Conservation (phyloP, 352 stramenopile genomes). For the Phytophthora rubi region DNA sequence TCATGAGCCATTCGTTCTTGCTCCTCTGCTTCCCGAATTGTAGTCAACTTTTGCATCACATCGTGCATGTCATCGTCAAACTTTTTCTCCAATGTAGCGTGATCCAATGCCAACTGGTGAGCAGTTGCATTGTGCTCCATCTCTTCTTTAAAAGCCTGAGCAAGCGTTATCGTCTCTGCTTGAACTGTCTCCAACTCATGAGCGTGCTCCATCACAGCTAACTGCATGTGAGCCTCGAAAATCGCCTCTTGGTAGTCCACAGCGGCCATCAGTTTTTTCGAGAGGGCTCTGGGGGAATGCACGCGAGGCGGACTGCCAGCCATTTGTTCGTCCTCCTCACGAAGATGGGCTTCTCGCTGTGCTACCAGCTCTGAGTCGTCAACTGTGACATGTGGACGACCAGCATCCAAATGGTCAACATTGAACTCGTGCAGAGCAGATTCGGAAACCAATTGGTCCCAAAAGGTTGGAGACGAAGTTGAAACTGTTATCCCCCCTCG, state of each 20-base stretch:
- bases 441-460: constrained; percentile 37
- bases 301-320: constrained; percentile 21
- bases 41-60: constrained; percentile 48
- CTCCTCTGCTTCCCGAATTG: constrained; percentile 43
- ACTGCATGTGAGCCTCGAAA: constrained; percentile 63
- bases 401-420: neutral
- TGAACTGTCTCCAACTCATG: constrained; percentile 62
- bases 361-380: constrained; percentile 33
- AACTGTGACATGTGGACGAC: constrained; percentile 21
- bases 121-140: constrained; percentile 51
- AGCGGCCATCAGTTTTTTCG: constrained; percentile 57
- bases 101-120: constrained; percentile 61
- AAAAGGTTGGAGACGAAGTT: constrained; percentile 34
- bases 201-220: constrained; percentile 64
- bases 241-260: constrained; percentile 77
- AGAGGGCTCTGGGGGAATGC: constrained; percentile 58
- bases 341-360: constrained; percentile 27
- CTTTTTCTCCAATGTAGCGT: constrained; percentile 49
- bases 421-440: neutral
- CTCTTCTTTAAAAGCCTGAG: constrained; percentile 72
- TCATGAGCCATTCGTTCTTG: constrained; percentile 21
- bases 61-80: constrained; percentile 60
- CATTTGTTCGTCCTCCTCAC: constrained; percentile 18
- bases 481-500: constrained; percentile 7
- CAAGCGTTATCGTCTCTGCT: constrained; percentile 54